phyloP scores from a whole-genome alignment of 2,329 filamentous ascomycete species.

The Akanthomyces lecanii region DNA sequence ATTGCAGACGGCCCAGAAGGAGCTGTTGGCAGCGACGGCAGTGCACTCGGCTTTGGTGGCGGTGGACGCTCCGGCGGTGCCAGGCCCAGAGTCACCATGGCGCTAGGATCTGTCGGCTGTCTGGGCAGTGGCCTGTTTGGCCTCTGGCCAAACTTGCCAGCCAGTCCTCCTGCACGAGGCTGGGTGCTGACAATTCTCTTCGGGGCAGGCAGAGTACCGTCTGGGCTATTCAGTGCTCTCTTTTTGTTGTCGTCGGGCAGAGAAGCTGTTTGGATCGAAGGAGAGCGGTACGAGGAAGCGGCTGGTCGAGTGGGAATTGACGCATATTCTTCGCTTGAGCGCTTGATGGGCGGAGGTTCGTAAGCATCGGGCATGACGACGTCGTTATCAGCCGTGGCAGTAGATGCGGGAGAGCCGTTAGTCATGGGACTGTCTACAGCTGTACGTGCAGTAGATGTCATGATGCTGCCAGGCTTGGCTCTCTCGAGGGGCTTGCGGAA shows the following conservation, averaged over 20 bases:
- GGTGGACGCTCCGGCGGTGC: conserved; percentile 42
- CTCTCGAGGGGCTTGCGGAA: conserved; percentile 42
- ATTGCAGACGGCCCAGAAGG: conserved; percentile 22
- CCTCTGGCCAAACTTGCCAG: conserved; percentile 35
- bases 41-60: conserved; percentile 20
- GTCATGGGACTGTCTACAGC: conserved; percentile 4
- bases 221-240: conserved; percentile 37
- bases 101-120: conserved; percentile 45
- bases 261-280: conserved; percentile 38
- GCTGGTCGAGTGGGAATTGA: conserved; percentile 13
- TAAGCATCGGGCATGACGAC: conserved; percentile 17
- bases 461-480: conserved; percentile 25
- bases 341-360: not conserved
- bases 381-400: conserved; percentile 2
- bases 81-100: conserved; percentile 49
- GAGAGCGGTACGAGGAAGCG: conserved; percentile 28
- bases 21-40: conserved; percentile 18
- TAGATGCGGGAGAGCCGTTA: conserved; percentile 16
- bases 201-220: conserved; percentile 27
- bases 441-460: conserved; percentile 19
- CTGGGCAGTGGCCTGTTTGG: conserved; percentile 24
- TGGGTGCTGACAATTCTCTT: conserved; percentile 39
- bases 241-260: conserved; percentile 35
- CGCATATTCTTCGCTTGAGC: not conserved
- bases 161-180: conserved; percentile 28